These are phyloP conservation scores for Amanita pallidorosea DNA, from an alignment of 768 basidiomycete genomes.

Conservation along the genomic window DNA sequence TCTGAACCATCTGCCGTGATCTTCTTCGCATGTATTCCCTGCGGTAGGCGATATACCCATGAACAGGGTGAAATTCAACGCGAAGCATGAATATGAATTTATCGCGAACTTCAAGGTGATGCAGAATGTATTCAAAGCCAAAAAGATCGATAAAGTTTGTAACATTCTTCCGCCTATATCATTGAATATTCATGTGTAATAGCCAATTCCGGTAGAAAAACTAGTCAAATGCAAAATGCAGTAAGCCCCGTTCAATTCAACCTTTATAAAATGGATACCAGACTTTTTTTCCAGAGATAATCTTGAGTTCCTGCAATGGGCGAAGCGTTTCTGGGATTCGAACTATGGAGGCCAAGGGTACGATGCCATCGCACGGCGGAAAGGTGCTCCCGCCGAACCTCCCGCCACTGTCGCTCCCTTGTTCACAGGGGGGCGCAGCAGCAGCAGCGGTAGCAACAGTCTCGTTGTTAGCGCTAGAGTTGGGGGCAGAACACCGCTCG, in stretches of 20 bases:
- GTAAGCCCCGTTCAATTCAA: slow-evolving; percentile 34
- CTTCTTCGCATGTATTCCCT: slow-evolving; percentile 5
- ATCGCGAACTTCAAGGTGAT: slow-evolving; percentile 93
- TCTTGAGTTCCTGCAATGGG: slow-evolving; percentile 97
- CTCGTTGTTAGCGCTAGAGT: slow-evolving; percentile 26
- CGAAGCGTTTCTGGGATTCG: slow-evolving; percentile 90
- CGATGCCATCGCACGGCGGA: slow-evolving; percentile 74
- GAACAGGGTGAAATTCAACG: slow-evolving; percentile 89
- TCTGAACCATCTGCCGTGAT: slow-evolving; percentile 4
- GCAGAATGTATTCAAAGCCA: slow-evolving; percentile 83
- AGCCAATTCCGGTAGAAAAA: slow-evolving; percentile 94
- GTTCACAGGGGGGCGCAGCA: slow-evolving; percentile 26
- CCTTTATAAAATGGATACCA: background rate
- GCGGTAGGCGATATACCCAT: slow-evolving; percentile 79
- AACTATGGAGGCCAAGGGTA: slow-evolving; percentile 85
- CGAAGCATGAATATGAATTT: slow-evolving; percentile 94
- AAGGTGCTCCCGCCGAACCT: slow-evolving; percentile 63
- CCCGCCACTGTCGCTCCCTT: slow-evolving; percentile 75
- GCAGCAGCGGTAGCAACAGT: slow-evolving; percentile 15
- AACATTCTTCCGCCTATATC: background rate
- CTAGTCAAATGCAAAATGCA: slow-evolving; percentile 99
- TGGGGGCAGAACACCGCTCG: slow-evolving; percentile 65
- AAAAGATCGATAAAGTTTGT: slow-evolving; percentile 89
- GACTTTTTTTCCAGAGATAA: slow-evolving; percentile 57
- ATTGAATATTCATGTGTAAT: slow-evolving; percentile 5